A percentile compares a stretch with the other conserved stretches of the same genome.
phyloP scores from a whole-genome alignment of 805 yeast genomes.

The Tetrapisispora nanseiensis region DNA sequence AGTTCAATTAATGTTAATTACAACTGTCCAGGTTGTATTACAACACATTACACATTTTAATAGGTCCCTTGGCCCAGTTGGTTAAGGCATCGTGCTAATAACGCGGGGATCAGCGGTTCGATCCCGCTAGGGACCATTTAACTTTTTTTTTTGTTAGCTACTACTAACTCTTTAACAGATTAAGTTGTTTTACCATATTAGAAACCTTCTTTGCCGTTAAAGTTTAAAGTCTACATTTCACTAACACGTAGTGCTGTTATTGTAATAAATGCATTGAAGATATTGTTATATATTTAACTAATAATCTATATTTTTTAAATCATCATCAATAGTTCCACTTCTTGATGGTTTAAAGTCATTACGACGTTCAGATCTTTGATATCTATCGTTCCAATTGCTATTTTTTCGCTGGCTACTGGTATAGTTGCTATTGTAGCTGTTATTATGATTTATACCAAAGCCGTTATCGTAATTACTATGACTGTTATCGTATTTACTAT shows the following conservation, averaged over 20 bases:
- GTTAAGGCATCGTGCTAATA: conserved; percentile 28
- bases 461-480: not conserved
- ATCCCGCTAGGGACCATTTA: conserved; percentile 25
- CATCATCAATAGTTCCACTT: conserved; percentile 10
- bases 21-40: not conserved
- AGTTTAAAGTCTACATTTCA: not conserved
- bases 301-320: conserved; percentile 3
- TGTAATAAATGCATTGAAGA: not conserved
- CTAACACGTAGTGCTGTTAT: not conserved
- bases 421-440: not conserved
- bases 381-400: not conserved
- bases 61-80: conserved; percentile 27
- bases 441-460: not conserved
- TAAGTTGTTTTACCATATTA: not conserved
- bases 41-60: not conserved
- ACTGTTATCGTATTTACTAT: not conserved
- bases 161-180: not conserved
- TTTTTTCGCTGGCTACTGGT: not conserved
- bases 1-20: no score
- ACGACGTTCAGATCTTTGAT: conserved; percentile 8
- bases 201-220: no score
- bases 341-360: conserved; percentile 14
- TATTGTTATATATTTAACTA: not conserved
- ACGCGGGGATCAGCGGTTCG: conserved; percentile 28
- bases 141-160: conserved; percentile 2